A percentile compares a stretch with the other conserved stretches of the same genome.
phyloP scores from a whole-genome alignment of 2,329 filamentous ascomycete species.

The Colletotrichum liaoningense region DNA sequence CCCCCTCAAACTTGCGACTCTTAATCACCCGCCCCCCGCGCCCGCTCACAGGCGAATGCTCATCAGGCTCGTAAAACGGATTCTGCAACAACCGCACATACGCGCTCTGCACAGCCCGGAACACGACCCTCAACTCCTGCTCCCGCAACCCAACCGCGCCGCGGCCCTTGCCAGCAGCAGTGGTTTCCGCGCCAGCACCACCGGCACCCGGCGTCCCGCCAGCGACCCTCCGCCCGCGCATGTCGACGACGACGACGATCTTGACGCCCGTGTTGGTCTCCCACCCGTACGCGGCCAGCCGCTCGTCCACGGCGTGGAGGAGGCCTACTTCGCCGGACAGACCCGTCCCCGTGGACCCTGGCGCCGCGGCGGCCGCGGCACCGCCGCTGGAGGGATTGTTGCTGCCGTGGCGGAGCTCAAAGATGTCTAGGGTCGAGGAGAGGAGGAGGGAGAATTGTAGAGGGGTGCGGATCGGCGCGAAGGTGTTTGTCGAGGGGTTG shows the following conservation, averaged over 20 bases:
- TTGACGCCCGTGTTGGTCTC: conserved; percentile 96
- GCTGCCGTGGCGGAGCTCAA: conserved; percentile 83
- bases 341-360: conserved; percentile 46
- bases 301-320: conserved; percentile 92
- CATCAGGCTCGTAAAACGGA: conserved; percentile 93
- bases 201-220: neutral
- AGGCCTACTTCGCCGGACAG: conserved; percentile 89
- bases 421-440: conserved; percentile 92
- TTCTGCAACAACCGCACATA: conserved; percentile 92
- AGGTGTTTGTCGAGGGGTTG: conserved; percentile 64
- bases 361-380: conserved; percentile 30
- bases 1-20: conserved; percentile 82
- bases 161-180: conserved; percentile 42
- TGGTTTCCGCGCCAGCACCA: neutral
- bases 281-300: conserved; percentile 93
- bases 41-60: conserved; percentile 72
- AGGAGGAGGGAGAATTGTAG: conserved; percentile 93
- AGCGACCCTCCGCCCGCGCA: conserved; percentile 75
- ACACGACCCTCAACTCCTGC: conserved; percentile 90
- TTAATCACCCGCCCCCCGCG: conserved; percentile 77
- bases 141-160: conserved; percentile 78
- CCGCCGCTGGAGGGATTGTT: conserved; percentile 54
- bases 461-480: conserved; percentile 72
- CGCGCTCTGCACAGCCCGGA: conserved; percentile 90
- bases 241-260: conserved; percentile 90